These are phyloP conservation scores for Melampsora americana DNA, from an alignment of 1,284 basidiomycete genomes.

Conservation along the genomic window DNA sequence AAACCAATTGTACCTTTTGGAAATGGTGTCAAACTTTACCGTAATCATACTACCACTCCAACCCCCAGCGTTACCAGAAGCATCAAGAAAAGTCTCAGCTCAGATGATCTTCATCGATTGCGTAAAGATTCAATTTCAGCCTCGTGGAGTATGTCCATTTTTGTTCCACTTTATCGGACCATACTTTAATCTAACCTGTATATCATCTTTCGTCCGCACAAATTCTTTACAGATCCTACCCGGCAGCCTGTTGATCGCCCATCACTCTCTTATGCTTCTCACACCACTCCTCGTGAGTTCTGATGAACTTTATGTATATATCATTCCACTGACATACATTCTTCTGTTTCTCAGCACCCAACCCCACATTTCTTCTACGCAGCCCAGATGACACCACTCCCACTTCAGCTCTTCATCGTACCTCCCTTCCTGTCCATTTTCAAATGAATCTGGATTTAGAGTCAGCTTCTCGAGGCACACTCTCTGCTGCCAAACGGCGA, in stretches of 20 bases:
- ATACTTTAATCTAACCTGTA: too few species aligned
- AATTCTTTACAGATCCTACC: too few species aligned
- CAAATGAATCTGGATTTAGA: slow-evolving; percentile 1
- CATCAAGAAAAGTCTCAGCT: slow-evolving; percentile 39
- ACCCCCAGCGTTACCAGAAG: neutral
- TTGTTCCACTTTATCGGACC: too few species aligned
- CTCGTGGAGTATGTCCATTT: too few species aligned
- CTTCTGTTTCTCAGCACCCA: neutral
- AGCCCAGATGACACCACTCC: neutral
- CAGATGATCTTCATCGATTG: slow-evolving; percentile 10
- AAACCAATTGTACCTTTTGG: slow-evolving; percentile 7
- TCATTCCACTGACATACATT: neutral
- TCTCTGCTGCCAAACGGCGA: neutral
- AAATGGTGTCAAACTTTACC: slow-evolving; percentile 3
- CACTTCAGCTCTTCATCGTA: neutral
- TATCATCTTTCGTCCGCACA: too few species aligned
- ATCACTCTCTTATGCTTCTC: neutral
- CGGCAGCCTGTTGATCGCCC: neutral
- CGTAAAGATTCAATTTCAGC: too few species aligned
- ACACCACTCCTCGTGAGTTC: neutral
- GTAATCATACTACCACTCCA: neutral
- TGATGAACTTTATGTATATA: too few species aligned
- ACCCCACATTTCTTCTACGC: neutral
- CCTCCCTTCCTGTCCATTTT: slow-evolving; percentile 2
- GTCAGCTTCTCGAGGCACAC: neutral